Conservation (phyloP, 305 asterid genomes). For the Solanum chacoense region DNA sequence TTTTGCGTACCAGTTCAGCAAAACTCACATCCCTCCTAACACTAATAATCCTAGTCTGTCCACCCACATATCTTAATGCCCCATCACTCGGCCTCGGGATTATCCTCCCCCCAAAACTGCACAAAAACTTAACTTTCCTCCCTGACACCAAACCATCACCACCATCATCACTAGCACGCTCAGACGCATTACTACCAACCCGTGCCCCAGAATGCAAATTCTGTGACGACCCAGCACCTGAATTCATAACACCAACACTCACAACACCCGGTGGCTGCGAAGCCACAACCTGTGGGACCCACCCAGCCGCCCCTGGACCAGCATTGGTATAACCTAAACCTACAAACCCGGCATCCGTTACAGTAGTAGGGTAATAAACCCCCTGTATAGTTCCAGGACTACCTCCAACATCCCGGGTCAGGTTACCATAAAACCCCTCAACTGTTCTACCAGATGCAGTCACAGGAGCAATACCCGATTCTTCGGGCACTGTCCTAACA, state of each 20-base stretch:
- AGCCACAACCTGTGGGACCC: conserved; percentile 42
- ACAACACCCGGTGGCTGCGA: conserved; percentile 21
- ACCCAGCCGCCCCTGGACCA: conserved; percentile 28
- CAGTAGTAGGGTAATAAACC: conserved; percentile 31
- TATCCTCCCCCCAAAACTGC: conserved; percentile 96
- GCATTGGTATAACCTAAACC: conserved; percentile 47
- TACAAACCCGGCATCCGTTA: conserved; percentile 35
- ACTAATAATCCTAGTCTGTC: conserved; percentile 84
- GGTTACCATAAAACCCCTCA: conserved; percentile 53
- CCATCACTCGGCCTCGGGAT: conserved; percentile 87
- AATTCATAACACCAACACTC: conserved; percentile 17
- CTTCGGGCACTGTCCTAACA: conserved; percentile 43
- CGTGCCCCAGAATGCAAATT: conserved; percentile 19
- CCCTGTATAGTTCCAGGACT: conserved; percentile 32
- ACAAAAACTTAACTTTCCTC: conserved; percentile 70
- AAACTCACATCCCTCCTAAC: conserved; percentile 55
- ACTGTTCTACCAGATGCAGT: conserved; percentile 46
- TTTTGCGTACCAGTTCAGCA: conserved; percentile 51
- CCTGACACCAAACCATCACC: conserved; percentile 60
- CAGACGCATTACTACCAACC: conserved; percentile 30
- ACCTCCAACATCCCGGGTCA: conserved; percentile 28
- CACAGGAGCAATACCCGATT: conserved; percentile 47
- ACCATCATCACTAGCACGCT: conserved; percentile 57
- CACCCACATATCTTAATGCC: conserved; percentile 83
- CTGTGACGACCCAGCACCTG: conserved; percentile 21